A percentile compares a stretch with the other conserved stretches of the same genome.
Evolutionary conservation across 768 basidiomycete genomes (phyloP).

Genomic region (Phaeotremella fagi): DNA sequence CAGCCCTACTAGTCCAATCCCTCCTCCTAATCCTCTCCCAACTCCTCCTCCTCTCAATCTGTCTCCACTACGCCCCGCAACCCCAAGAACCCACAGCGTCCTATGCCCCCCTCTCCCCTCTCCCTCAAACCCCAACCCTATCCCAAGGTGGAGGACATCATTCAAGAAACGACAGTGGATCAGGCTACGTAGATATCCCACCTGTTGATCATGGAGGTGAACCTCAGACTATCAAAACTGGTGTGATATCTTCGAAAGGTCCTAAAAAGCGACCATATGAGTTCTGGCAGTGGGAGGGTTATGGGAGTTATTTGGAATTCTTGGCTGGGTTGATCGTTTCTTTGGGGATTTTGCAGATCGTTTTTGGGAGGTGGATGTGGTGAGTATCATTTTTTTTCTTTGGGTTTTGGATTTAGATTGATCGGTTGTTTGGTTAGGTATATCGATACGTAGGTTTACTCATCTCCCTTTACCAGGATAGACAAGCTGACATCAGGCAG

Average conservation of each 20-base stretch:
- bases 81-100: neutral
- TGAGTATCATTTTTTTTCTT: conserved; percentile 13
- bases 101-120: conserved; percentile 35
- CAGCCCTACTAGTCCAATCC: conserved; percentile 47
- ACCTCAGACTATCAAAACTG: neutral
- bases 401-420: neutral
- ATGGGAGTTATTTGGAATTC: conserved; percentile 46
- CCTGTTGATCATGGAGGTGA: neutral
- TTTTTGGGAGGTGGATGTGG: conserved; percentile 43
- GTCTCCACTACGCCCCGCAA: conserved; percentile 42
- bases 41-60: conserved; percentile 45
- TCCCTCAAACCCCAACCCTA: conserved; percentile 5
- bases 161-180: conserved; percentile 5
- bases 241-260: conserved; percentile 1
- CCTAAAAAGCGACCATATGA: conserved; percentile 25
- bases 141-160: too few species aligned
- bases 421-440: conserved; percentile 23
- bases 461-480: neutral
- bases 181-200: conserved; percentile 5
- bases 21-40: conserved; percentile 48
- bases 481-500: conserved; percentile 8
- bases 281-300: conserved; percentile 47
- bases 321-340: conserved; percentile 44
- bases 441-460: conserved; percentile 36
- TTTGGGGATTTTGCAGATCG: conserved; percentile 36